These are phyloP conservation scores for Ceratocystis diversiconidia DNA, from an alignment of 2,329 filamentous ascomycete genomes.

Conservation along the genomic window DNA sequence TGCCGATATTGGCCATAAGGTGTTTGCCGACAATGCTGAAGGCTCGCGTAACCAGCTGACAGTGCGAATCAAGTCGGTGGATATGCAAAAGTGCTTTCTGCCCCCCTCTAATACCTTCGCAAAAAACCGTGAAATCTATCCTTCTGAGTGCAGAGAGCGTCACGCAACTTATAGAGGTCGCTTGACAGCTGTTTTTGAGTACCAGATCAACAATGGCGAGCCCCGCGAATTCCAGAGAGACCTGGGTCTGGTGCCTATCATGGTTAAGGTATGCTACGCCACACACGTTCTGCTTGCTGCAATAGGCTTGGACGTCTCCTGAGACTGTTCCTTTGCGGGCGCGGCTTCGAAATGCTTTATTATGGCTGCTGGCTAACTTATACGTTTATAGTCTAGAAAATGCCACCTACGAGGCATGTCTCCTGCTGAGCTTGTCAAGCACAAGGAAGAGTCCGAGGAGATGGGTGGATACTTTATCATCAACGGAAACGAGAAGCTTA, in stretches of 20 bases:
- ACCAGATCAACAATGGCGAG: conserved; percentile 73
- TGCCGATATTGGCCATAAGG: conserved; percentile 79
- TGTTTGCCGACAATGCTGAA: conserved; percentile 60
- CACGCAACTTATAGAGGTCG: conserved; percentile 84
- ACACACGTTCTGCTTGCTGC: too few relatives aligned
- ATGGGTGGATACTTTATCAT: conserved; percentile 94
- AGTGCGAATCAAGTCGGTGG: conserved; percentile 66
- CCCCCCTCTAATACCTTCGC: conserved; percentile 74
- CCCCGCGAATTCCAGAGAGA: conserved; percentile 72
- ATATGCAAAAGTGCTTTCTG: conserved; percentile 66
- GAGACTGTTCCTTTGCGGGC: too few relatives aligned
- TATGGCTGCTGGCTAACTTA: not conserved
- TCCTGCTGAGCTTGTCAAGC: conserved; percentile 65
- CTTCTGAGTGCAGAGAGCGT: conserved; percentile 85
- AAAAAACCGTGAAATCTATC: conserved; percentile 71
- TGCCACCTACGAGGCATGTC: conserved; percentile 82
- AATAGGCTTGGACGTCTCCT: too few relatives aligned
- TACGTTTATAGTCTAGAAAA: conserved; percentile 53
- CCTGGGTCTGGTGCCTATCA: conserved; percentile 78
- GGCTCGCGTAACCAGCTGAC: conserved; percentile 58
- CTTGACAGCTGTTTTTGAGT: conserved; percentile 71
- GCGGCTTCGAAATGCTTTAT: too few relatives aligned
- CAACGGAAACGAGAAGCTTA: conserved; percentile 94
- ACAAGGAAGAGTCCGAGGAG: conserved; percentile 92
- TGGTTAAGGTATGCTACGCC: conserved; percentile 59